Base-by-base conservation (phyloP, 768 basidiomycete genomes). In the Dictyophora rubrovolvata region DNA sequence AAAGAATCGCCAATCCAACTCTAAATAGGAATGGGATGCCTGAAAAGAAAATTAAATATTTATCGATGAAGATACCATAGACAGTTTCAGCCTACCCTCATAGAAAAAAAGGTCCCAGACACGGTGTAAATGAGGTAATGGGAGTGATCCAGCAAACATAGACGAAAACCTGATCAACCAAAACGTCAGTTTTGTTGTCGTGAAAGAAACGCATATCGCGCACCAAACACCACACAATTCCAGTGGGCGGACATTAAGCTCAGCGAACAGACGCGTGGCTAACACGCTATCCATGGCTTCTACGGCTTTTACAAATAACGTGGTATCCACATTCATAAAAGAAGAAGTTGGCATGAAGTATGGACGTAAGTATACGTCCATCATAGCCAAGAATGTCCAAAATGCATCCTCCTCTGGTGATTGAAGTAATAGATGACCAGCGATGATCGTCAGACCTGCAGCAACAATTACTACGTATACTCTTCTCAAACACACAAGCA, bases 351-450 rank as follows among this genome's bases (percentile, higher is more conserved):
- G 65, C 37, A 85, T 80, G 67, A 89, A 93, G 68, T 90, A 90
- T 0, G 84, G 75, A 1, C 89, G 84, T n/a, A 91, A 73, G 63
- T 90, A 84, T 0, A 80, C 79, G 63, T 92, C 88, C 89, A 93
- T 93, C 63, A 92, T 72, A 2, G 88, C 89, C 0, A 88, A 78
- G 67, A 92, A 91, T 18, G 87, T 91, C 89, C 89, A 93, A 69
- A 93, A 93, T 0, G 87, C 89, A 63, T 93, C 90, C 67, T 93
- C 90, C 62, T 93, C 89, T 0, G 89, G 90, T 0, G 87, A 81
- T 51, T 87, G 82, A 9, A 86, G 70, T 0, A 92, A 71, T 50
- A 92, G 71, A 62, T 89, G 84, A 1, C 87, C 87, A 20, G 84
- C 80, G 55, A 91, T 83, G 11, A 80, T 73, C 7, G 85, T 81